Percentiles rank a stretch among this genome's conserved stretches.
phyloP scores from a whole-genome alignment of 371 early-diverging fungal species.

The Syncephalis plumigaleata region DNA sequence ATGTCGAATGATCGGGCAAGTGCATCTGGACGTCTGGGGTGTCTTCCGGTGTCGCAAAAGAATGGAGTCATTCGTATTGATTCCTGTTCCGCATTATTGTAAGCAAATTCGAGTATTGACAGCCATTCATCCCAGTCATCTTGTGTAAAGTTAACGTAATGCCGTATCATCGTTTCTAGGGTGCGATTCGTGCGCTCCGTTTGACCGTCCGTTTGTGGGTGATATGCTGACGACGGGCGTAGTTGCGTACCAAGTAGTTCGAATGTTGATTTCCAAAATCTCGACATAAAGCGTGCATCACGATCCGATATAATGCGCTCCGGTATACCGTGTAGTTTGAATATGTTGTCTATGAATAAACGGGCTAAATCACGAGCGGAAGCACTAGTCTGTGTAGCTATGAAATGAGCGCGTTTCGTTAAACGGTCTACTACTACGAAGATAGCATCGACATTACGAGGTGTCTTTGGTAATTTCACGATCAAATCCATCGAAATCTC shows the following conservation, averaged over 20 bases:
- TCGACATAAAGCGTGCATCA: conserved; percentile 16
- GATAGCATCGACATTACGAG: conserved; percentile 13
- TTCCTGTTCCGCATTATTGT: conserved; percentile 18
- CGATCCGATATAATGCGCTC: conserved; percentile 6
- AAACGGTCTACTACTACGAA: conserved; percentile 23
- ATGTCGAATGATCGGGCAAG: not conserved
- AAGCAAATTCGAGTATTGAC: conserved; percentile 25
- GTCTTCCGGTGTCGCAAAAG: conserved; percentile 8
- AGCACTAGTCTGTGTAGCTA: conserved; percentile 2
- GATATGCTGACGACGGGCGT: conserved; percentile 18
- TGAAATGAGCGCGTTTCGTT: conserved; percentile 17
- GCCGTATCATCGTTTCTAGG: conserved; percentile 25
- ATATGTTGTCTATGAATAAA: conserved; percentile 7
- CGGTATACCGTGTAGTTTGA: conserved; percentile 9
- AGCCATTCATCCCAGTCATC: conserved; percentile 23
- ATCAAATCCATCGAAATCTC: conserved; percentile 11
- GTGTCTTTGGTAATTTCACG: conserved; percentile 7
- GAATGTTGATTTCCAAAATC: conserved; percentile 12
- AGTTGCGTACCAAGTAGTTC: conserved; percentile 10
- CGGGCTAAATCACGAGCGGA: conserved; percentile 6
- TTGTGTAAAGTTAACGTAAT: conserved; percentile 19
- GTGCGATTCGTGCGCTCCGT: conserved; percentile 26
- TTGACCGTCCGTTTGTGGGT: conserved; percentile 33
- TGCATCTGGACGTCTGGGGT: not conserved
- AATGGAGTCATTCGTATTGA: conserved; percentile 16